Conservation (phyloP, 2,329 filamentous ascomycete species). For the Fusarium goolgardi region DNA sequence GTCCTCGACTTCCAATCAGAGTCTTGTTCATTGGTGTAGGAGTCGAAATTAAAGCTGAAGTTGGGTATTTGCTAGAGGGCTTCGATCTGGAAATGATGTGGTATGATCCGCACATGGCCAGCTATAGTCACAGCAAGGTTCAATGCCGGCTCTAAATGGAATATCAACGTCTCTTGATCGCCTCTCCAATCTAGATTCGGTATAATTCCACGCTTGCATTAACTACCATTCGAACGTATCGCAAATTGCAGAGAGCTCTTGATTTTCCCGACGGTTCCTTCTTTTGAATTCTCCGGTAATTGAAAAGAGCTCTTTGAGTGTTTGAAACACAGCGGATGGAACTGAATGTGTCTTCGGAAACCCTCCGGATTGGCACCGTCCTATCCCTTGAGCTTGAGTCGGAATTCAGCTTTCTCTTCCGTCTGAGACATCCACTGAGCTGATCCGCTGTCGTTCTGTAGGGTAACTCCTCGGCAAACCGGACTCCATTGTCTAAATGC, state of each 20-base stretch:
- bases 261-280: not conserved
- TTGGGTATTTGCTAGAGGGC: not conserved
- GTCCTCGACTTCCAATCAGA: slow-evolving; percentile 34
- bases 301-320: not conserved
- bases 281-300: not conserved
- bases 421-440: slow-evolving; percentile 15
- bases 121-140: not conserved
- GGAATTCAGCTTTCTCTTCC: slow-evolving; percentile 2
- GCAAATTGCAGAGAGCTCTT: slow-evolving; percentile 1
- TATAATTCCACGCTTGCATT: not conserved
- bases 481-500: slow-evolving; percentile 8
- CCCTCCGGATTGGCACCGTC: not conserved
- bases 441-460: slow-evolving; percentile 8
- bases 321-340: not conserved
- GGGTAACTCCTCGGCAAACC: slow-evolving; percentile 12
- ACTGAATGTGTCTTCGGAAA: not conserved
- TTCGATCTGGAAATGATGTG: not conserved
- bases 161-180: slow-evolving; percentile 1
- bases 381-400: slow-evolving; percentile 21
- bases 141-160: not conserved
- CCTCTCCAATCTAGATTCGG: not conserved
- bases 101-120: not conserved
- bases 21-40: slow-evolving; percentile 9
- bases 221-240: not conserved
- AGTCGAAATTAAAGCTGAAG: slow-evolving; percentile 14